Base-by-base conservation (phyloP, 805 yeast species). In the Metschnikowia drakensbergensis region DNA sequence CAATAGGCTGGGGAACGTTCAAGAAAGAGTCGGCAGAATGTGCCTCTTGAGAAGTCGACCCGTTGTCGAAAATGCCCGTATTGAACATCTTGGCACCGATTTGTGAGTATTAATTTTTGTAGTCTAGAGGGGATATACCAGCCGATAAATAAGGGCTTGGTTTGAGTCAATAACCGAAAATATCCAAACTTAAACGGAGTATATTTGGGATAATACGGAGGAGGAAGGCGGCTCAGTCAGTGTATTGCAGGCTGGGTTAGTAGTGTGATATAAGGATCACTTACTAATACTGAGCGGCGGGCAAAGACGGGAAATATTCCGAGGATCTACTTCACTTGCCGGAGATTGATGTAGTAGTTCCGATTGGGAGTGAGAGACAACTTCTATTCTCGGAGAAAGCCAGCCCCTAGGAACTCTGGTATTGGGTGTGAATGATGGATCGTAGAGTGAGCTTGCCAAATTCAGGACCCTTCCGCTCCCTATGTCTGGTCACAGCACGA, bases 1-100 rank as follows among this genome's bases (percentile, higher is more conserved):
- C 77, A 43, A 72, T 72, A 6, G 77, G 77, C 54, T 72, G 77
- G 13, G 75, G 70, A 17, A 58, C 66, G 33, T 63, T 58, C 23
- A 53, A 51, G 29, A 48, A 49, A 35, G 47, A 50, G 47, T 49
- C 54, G 23, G 67, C 68, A 9, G 52, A 33, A 17, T 67, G 55
- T 1, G 49, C 17, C 25, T 64, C 57, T 26, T 57, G 56, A 22
- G 62, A 43, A 42, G 62, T 45, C 31, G 60, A 49, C 29, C 57
- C 53, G 42, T 58, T 66, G 40, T 72, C 77, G 56, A 72, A 72
- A 38, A 72, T 72, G 51, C 65, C 61, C 40, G 76, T 71, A 54
- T 72, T 72, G 49, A 72, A 72, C 77, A 72, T 72, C 32, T 43
- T 13, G 26, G 32, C n/a, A 26, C 31, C 25, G 23, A 30, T 23